Conservation (phyloP, 257 asterid genomes). For the Solanum virginianum region DNA sequence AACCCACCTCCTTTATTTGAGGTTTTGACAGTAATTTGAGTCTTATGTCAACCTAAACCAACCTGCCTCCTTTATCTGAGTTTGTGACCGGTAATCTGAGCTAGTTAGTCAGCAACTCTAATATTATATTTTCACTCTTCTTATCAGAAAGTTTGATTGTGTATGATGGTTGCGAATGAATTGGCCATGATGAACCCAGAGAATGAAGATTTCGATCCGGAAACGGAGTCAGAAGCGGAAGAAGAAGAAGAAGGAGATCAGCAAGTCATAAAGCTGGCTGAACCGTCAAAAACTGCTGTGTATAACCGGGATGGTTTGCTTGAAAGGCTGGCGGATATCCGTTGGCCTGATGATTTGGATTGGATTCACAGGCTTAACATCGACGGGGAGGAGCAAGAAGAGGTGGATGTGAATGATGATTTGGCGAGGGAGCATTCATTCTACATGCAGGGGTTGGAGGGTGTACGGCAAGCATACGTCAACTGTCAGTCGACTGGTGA, state of each 20-base stretch:
- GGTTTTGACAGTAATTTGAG: background rate
- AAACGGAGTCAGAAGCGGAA: slow-evolving; percentile 51
- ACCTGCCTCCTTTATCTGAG: background rate
- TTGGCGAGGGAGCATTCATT: slow-evolving; percentile 70
- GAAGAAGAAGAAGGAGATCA: slow-evolving; percentile 49
- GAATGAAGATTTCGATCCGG: slow-evolving; percentile 24
- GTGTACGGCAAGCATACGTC: slow-evolving; percentile 48
- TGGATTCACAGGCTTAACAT: slow-evolving; percentile 74
- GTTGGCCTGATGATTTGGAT: slow-evolving; percentile 59
- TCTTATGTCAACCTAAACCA: background rate
- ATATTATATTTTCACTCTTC: background rate
- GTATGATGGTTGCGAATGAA: background rate
- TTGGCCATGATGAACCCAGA: background rate
- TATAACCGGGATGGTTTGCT: slow-evolving; percentile 56
- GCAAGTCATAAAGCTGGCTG: slow-evolving; percentile 33
- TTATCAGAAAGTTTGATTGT: background rate
- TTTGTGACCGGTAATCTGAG: background rate
- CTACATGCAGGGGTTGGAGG: slow-evolving; percentile 78
- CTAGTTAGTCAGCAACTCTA: background rate
- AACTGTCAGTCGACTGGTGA: slow-evolving; percentile 49
- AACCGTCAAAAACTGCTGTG: slow-evolving; percentile 69
- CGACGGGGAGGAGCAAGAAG: slow-evolving; percentile 48
- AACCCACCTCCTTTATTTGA: background rate
- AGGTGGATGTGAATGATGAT: slow-evolving; percentile 71
- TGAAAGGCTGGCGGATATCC: slow-evolving; percentile 64